Conservation (phyloP, 1,139 yeast genomes). For the Fermentozyma sake region DNA sequence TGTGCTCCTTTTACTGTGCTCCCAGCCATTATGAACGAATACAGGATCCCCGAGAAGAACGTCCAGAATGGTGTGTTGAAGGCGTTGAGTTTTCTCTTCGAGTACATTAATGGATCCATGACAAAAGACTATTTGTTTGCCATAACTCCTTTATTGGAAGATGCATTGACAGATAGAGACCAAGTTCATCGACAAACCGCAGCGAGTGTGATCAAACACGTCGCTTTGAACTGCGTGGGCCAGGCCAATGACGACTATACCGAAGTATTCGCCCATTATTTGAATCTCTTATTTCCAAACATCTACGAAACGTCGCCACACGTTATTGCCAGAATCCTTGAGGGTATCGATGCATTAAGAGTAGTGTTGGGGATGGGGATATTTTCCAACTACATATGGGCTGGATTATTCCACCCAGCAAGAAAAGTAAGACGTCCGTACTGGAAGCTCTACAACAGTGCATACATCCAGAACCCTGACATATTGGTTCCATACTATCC, state of each 20-base stretch:
- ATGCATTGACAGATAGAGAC: constrained; percentile 88
- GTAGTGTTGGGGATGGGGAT: constrained; percentile 73
- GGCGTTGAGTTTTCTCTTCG: constrained; percentile 89
- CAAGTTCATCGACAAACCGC: constrained; percentile 95
- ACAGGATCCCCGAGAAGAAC: constrained; percentile 85
- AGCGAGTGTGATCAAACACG: constrained; percentile 77
- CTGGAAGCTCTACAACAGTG: constrained; percentile 78
- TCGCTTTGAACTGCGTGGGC: constrained; percentile 79
- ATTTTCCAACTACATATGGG: constrained; percentile 73
- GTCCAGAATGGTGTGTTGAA: constrained; percentile 95
- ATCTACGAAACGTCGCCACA: constrained; percentile 93
- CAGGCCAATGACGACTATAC: constrained; percentile 71
- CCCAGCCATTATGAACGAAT: constrained; percentile 97
- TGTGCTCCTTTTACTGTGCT: constrained; percentile 92
- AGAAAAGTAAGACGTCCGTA: constrained; percentile 77
- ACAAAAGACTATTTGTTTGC: constrained; percentile 83
- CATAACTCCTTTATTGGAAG: constrained; percentile 76
- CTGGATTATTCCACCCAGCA: constrained; percentile 93
- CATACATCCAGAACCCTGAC: constrained; percentile 73
- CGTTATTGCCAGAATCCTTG: constrained; percentile 77
- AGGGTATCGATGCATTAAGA: constrained; percentile 73
- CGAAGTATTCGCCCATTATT: constrained; percentile 54
- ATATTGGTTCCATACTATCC: constrained; percentile 85
- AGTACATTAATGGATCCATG: constrained; percentile 73
- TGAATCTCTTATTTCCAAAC: constrained; percentile 78